Evolutionary conservation across 495 filamentous ascomycete species (phyloP), one percentile per base, ranked within the genome.

Genomic region (Aspergillus asperescens): DNA sequence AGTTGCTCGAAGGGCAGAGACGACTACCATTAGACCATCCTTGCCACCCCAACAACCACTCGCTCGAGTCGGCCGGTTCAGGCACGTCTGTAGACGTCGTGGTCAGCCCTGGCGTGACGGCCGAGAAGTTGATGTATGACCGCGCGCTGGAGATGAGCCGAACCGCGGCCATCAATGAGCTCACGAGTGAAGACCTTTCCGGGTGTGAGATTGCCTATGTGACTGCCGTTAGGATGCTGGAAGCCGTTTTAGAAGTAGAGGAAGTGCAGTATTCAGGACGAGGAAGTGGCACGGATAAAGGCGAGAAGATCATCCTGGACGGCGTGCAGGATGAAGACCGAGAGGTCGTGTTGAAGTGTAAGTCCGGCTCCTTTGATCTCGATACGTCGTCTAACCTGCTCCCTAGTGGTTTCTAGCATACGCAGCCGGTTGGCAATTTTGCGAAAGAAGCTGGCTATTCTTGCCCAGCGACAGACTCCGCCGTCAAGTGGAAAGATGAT

Each of bases 81-180:
- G 76, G 67, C 8, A 70, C 75, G 10, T 82, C 80, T 28, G 77
- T 81, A 2, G 88, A 87, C 46, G 84, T 89, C 16, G 71, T 81
- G n/a, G 78, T 83, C 12, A 84, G 78, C 38, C 69, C 77, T 0
- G 92, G 92, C 5, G 82, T 96, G 34, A 95, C 90, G 18, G 93
- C 93, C 0, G 93, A 96, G 70, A 95, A 89, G 68, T 70, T 98
- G 41, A 98, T 98, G 94, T 98, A 95, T 59, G 94, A 98, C 56
- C 88, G 93, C 12, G 93, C 93, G 3, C 69, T 96, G 19, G 93
- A 98, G 66, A 96, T 98, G 93, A 95, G 89, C 58, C 83, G 90
- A 31, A 80, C 88, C 2, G 90, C 93, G 5, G 93, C 93, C 3
- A 92, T 97, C 62, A 95, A 91, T 59, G 93, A 98, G 70, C 84